These are phyloP conservation scores for Pseudevernia furfuracea DNA, from an alignment of 495 filamentous ascomycete genomes.

Conservation along the genomic window DNA sequence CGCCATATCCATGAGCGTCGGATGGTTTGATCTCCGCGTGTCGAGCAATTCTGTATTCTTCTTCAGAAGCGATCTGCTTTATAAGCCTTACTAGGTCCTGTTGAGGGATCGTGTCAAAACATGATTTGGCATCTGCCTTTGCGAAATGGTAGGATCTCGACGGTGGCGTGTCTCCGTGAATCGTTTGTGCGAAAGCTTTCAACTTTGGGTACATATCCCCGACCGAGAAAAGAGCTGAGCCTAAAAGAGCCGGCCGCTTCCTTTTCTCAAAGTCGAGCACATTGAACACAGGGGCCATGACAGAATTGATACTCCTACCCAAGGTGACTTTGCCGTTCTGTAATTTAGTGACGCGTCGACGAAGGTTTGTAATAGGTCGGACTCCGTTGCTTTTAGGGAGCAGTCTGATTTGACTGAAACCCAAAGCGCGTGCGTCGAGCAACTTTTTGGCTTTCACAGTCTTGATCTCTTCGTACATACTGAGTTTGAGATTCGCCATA, in stretches of 20 bases:
- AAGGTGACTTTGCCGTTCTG: slow-evolving; percentile 48
- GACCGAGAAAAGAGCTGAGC: slow-evolving; percentile 70
- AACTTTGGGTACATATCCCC: slow-evolving; percentile 74
- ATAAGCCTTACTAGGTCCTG: slow-evolving; percentile 59
- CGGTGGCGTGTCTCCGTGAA: slow-evolving; percentile 27
- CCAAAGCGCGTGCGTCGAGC: slow-evolving; percentile 55
- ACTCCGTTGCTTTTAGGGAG: slow-evolving; percentile 66
- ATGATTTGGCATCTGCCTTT: slow-evolving; percentile 85
- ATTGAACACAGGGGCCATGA: slow-evolving; percentile 66
- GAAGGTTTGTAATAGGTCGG: slow-evolving; percentile 81
- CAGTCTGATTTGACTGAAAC: slow-evolving; percentile 71
- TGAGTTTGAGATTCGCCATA: slow-evolving; percentile 56
- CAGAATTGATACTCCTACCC: slow-evolving; percentile 71
- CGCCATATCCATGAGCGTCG: slow-evolving; percentile 21
- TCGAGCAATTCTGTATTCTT: slow-evolving; percentile 62
- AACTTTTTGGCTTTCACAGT: slow-evolving; percentile 48
- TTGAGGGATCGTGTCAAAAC: slow-evolving; percentile 95
- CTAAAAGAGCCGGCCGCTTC: slow-evolving; percentile 53
- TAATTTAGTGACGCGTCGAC: slow-evolving; percentile 48
- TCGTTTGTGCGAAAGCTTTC: slow-evolving; percentile 54
- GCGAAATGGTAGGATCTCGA: slow-evolving; percentile 60
- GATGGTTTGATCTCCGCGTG: slow-evolving; percentile 62
- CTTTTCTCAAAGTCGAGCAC: slow-evolving; percentile 71
- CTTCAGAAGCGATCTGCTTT: slow-evolving; percentile 51
- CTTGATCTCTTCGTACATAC: slow-evolving; percentile 76